phyloP scores from a whole-genome alignment of 345 rosid species.

The Psidium guajava region DNA sequence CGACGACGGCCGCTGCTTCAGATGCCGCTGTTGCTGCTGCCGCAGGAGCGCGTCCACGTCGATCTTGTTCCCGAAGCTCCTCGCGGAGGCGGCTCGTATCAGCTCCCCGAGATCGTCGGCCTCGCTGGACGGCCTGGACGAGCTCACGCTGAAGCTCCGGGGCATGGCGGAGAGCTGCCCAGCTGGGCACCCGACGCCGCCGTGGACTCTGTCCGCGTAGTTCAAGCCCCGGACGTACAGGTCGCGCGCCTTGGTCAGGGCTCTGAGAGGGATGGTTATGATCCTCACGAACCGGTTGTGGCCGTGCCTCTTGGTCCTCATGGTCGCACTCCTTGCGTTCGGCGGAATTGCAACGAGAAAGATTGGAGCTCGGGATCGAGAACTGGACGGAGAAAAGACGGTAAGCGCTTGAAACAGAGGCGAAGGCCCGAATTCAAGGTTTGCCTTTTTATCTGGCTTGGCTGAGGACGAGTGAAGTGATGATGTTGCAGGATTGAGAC shows the following conservation, averaged over 20 bases:
- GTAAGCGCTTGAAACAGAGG: background rate
- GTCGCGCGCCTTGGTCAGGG: conserved; percentile 39
- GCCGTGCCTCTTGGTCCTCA: background rate
- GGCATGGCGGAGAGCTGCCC: conserved; percentile 29
- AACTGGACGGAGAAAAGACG: background rate
- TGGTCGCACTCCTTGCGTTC: background rate
- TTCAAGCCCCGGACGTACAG: conserved; percentile 40
- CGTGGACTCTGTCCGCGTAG: conserved; percentile 31
- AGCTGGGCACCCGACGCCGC: conserved; percentile 19
- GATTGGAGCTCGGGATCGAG: background rate
- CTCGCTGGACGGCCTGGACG: conserved; percentile 13
- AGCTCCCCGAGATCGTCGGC: conserved; percentile 32
- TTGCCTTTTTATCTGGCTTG: background rate
- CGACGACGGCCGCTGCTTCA: background rate
- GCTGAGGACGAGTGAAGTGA: background rate
- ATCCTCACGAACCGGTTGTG: background rate
- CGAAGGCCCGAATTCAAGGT: background rate
- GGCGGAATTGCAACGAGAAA: background rate
- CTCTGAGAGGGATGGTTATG: conserved; percentile 13
- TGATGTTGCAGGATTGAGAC: background rate
- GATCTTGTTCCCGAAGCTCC: conserved; percentile 8
- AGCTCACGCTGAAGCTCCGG: conserved; percentile 29
- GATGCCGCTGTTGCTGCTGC: background rate
- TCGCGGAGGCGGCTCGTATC: conserved; percentile 29
- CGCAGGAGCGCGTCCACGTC: background rate